Percentiles rank a stretch among this genome's conserved stretches.
phyloP scores from a whole-genome alignment of 2,329 filamentous ascomycete species.

The Emmonsiellopsis sp. region DNA sequence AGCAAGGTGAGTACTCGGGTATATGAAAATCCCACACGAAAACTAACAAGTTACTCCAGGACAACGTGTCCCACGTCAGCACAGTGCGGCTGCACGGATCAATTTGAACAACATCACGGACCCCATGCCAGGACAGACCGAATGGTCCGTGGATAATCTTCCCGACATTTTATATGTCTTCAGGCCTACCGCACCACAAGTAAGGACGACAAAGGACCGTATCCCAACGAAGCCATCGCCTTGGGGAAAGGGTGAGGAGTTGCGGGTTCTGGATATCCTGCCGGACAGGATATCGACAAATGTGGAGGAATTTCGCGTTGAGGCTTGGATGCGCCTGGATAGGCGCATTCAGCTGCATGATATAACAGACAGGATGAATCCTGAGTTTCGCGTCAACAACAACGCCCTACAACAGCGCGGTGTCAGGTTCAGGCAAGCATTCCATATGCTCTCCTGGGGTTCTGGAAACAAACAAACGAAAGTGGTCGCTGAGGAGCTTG shows the following conservation, averaged over 20 bases:
- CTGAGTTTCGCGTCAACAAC: constrained; percentile 9
- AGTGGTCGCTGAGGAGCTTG: constrained; percentile 6
- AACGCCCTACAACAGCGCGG: constrained; percentile 23
- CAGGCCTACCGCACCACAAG: constrained; percentile 7
- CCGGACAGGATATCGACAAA: constrained; percentile 22
- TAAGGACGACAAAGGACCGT: not conserved
- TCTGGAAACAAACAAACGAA: constrained; percentile 17
- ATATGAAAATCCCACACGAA: not conserved
- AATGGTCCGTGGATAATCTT: constrained; percentile 18
- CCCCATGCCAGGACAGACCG: constrained; percentile 11
- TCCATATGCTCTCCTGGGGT: constrained; percentile 20
- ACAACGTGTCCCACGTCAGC: constrained; percentile 6
- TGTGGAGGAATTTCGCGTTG: constrained; percentile 24
- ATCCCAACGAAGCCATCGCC: constrained; percentile 11
- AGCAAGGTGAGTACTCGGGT: not conserved
- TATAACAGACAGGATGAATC: constrained; percentile 21
- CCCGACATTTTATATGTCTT: constrained; percentile 20
- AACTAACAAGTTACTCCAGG: not conserved
- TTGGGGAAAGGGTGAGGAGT: constrained; percentile 2
- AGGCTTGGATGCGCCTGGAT: constrained; percentile 25
- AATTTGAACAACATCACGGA: constrained; percentile 7
- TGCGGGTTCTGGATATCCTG: constrained; percentile 18
- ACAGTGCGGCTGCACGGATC: not conserved
- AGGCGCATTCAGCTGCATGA: constrained; percentile 19
- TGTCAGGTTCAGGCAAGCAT: constrained; percentile 19